Percentiles rank a stretch among this genome's conserved stretches.
phyloP scores from a whole-genome alignment of 2,329 filamentous ascomycete genomes.

The Paraconiothyrium brasiliense region DNA sequence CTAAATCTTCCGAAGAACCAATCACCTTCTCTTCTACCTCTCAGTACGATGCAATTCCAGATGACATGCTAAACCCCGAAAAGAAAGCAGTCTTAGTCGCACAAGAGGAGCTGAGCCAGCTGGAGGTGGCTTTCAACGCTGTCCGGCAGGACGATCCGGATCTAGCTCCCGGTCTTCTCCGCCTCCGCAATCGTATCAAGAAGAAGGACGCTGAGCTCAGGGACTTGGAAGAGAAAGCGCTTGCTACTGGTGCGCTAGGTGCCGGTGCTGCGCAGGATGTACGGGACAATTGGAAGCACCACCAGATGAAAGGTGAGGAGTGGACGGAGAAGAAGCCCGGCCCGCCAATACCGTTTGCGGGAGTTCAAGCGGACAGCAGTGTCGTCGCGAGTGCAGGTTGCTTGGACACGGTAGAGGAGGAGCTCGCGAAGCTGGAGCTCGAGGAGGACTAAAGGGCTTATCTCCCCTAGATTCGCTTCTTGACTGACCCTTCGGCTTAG shows the following conservation, averaged over 20 bases:
- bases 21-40: constrained; percentile 22
- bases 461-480: not conserved
- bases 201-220: constrained; percentile 28
- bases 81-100: constrained; percentile 15
- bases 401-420: constrained; percentile 29
- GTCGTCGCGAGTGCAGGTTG: constrained; percentile 42
- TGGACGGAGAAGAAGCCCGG: constrained; percentile 35
- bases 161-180: constrained; percentile 28
- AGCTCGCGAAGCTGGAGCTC: constrained; percentile 25
- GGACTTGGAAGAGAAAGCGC: constrained; percentile 26
- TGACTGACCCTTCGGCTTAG: not conserved
- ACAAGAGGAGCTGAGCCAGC: constrained; percentile 26
- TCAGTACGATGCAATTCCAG: constrained; percentile 10
- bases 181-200: constrained; percentile 31
- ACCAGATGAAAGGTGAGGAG: constrained; percentile 30
- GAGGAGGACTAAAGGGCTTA: constrained; percentile 12
- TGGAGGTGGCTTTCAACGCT: constrained; percentile 32
- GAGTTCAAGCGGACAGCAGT: constrained; percentile 41
- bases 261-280: constrained; percentile 27
- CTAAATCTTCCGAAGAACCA: constrained; percentile 24
- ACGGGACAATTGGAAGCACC: constrained; percentile 30
- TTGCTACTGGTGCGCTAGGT: constrained; percentile 27
- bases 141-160: constrained; percentile 27
- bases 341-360: constrained; percentile 39
- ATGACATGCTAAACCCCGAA: constrained; percentile 33